Percentiles rank a stretch among this genome's conserved stretches.
phyloP scores from a whole-genome alignment of 805 yeast species.

The Saccharomycopsis sp. region DNA sequence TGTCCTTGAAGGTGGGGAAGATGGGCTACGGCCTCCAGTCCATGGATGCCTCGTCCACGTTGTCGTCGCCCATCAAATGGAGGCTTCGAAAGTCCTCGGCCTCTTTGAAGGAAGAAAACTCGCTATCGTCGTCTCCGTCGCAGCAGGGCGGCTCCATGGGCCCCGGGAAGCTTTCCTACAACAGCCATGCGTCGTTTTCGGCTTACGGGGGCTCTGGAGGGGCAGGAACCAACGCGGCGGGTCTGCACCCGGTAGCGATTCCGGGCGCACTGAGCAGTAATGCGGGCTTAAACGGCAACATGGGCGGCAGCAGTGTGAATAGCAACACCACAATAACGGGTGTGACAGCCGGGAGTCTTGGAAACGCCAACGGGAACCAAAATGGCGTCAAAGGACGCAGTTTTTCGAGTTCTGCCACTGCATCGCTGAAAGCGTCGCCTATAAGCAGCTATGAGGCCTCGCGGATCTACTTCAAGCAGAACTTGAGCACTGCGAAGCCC shows the following conservation, averaged over 20 bases:
- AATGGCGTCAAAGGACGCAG: neutral
- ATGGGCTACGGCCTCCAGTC: neutral
- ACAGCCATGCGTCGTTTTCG: neutral
- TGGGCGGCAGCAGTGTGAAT: too few relatives aligned
- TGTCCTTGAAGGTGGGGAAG: neutral
- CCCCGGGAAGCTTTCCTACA: neutral
- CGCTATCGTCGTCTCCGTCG: neutral
- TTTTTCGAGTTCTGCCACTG: neutral
- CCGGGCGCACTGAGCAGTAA: neutral
- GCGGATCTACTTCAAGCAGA: constrained; percentile 15
- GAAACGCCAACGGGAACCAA: neutral
- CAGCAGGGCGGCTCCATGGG: neutral
- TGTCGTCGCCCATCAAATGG: neutral
- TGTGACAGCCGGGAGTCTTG: neutral
- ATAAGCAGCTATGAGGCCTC: constrained; percentile 19
- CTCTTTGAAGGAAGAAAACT: neutral
- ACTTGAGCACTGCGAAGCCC: constrained; percentile 1
- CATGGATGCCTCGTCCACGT: neutral
- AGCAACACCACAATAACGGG: neutral
- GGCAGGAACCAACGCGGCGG: neutral
- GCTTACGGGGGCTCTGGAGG: neutral
- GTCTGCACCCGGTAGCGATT: neutral
- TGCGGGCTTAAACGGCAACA: too few relatives aligned
- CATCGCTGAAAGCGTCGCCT: neutral
- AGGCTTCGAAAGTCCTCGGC: neutral